These are phyloP conservation scores for Penicillium digitatum DNA, from an alignment of 2,329 filamentous ascomycete genomes.

Conservation along the genomic window DNA sequence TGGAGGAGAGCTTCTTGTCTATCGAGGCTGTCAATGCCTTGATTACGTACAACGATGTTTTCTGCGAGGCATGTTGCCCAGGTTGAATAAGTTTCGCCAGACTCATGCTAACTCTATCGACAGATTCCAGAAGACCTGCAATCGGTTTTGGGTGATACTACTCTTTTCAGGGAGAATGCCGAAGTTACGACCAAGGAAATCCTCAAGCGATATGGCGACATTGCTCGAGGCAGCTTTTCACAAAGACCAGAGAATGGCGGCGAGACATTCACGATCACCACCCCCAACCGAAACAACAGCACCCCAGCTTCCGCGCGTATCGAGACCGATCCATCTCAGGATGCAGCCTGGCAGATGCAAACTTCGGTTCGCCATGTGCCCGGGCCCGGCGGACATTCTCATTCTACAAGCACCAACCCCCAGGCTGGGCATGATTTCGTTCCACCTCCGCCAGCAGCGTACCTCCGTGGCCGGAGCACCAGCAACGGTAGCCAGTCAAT, in stretches of 20 bases:
- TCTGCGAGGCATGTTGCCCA: slow-evolving; percentile 78
- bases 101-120: not conserved
- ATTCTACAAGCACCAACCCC: slow-evolving; percentile 28
- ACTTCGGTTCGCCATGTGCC: slow-evolving; percentile 73
- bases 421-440: slow-evolving; percentile 27
- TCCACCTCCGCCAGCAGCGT: slow-evolving; percentile 23
- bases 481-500: slow-evolving; percentile 35
- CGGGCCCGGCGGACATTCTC: slow-evolving; percentile 39
- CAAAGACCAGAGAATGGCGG: slow-evolving; percentile 52
- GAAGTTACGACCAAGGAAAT: slow-evolving; percentile 98
- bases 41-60: slow-evolving; percentile 89
- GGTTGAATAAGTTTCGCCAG: not conserved
- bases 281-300: slow-evolving; percentile 39
- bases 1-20: slow-evolving; percentile 84
- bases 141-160: slow-evolving; percentile 76
- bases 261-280: slow-evolving; percentile 49
- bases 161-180: slow-evolving; percentile 72
- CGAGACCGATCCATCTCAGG: slow-evolving; percentile 77
- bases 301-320: slow-evolving; percentile 59
- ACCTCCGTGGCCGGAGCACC: slow-evolving; percentile 35
- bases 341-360: slow-evolving; percentile 71
- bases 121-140: slow-evolving; percentile 92
- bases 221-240: slow-evolving; percentile 61
- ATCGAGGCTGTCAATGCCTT: slow-evolving; percentile 90
- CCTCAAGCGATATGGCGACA: slow-evolving; percentile 84